Evolutionary conservation across 441 rosid genomes (phyloP).

Genomic region (Populus hybrid): DNA sequence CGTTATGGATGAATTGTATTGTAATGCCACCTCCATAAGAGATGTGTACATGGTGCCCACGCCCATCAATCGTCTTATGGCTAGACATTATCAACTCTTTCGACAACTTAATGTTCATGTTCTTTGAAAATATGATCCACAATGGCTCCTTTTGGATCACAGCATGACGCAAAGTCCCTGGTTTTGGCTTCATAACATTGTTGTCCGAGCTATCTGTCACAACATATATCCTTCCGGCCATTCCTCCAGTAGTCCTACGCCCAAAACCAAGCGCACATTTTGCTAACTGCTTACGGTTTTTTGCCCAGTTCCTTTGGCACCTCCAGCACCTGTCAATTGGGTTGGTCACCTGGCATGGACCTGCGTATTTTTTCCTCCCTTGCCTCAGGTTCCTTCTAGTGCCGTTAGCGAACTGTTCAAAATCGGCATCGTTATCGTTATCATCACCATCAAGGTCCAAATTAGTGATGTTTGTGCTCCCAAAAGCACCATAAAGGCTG

Average conservation of each 20-base stretch:
- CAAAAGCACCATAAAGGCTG: not conserved
- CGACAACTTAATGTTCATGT: slow-evolving; percentile 68
- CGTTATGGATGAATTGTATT: slow-evolving; percentile 53
- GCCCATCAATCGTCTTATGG: slow-evolving; percentile 75
- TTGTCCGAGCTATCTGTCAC: slow-evolving; percentile 70
- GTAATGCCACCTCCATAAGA: slow-evolving; percentile 75
- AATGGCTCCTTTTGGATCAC: slow-evolving; percentile 72
- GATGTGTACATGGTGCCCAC: slow-evolving; percentile 59
- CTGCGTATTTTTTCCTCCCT: slow-evolving; percentile 16
- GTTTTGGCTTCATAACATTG: slow-evolving; percentile 54
- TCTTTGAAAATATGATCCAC: slow-evolving; percentile 75
- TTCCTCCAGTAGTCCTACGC: slow-evolving; percentile 70
- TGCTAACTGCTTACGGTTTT: slow-evolving; percentile 52
- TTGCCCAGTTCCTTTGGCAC: slow-evolving; percentile 52
- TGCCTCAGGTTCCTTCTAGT: slow-evolving; percentile 50
- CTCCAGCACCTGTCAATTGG: slow-evolving; percentile 73
- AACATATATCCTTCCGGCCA: slow-evolving; percentile 58
- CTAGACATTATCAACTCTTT: slow-evolving; percentile 73
- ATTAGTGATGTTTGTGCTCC: slow-evolving; percentile 12
- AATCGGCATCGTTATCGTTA: not conserved
- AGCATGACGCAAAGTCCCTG: slow-evolving; percentile 86
- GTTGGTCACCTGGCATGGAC: slow-evolving; percentile 45
- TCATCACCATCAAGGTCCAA: not conserved
- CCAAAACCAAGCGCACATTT: slow-evolving; percentile 87
- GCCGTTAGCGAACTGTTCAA: not conserved